Evolutionary conservation across 495 filamentous ascomycete genomes (phyloP).

Genomic region (Lophiotrema nucula): DNA sequence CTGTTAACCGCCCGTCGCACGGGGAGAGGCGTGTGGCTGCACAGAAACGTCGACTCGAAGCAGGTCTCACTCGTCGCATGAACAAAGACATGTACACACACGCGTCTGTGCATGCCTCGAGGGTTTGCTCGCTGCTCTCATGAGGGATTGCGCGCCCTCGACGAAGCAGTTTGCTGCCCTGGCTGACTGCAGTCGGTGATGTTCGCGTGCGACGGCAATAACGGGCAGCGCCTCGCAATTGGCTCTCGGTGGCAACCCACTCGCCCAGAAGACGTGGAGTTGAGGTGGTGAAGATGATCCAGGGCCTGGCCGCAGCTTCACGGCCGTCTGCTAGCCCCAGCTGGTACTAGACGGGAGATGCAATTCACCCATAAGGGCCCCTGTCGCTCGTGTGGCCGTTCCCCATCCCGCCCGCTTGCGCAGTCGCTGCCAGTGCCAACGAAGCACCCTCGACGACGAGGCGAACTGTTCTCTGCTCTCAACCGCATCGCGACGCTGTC

Average conservation of each 20-base stretch:
- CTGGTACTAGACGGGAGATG: not conserved
- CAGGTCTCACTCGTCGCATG: not conserved
- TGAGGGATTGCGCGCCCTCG: not conserved
- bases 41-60: conserved; percentile 14
- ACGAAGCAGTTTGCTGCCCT: not conserved
- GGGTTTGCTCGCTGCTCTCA: not conserved
- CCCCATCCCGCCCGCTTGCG: not conserved
- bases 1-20: conserved; percentile 24
- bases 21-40: conserved; percentile 26
- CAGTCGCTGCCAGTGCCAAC: not conserved
- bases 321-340: conserved; percentile 18
- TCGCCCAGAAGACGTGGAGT: conserved; percentile 8
- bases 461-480: not conserved
- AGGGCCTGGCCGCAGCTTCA: conserved; percentile 8
- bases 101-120: not conserved
- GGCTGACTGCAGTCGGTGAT: no score
- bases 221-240: no score
- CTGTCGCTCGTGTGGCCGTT: conserved; percentile 22
- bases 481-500: not conserved
- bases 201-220: no score
- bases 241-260: no score
- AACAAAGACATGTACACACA: no score
- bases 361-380: conserved; percentile 27
- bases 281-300: not conserved
- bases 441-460: not conserved